Evolutionary conservation across 495 filamentous ascomycete species (phyloP).

Genomic region (Hypomontagnella submonticulosa): DNA sequence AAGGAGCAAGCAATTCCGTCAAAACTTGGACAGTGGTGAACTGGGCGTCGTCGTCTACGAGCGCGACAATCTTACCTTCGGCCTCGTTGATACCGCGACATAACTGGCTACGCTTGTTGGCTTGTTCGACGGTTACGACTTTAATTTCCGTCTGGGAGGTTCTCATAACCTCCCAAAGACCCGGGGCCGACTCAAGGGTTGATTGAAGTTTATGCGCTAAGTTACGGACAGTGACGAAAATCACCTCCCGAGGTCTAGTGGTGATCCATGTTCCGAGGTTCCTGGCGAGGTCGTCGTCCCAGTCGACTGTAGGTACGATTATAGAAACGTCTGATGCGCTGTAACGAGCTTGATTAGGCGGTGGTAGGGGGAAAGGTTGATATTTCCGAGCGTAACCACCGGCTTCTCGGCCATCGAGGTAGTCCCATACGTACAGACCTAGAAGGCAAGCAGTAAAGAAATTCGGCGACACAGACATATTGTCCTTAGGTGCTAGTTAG

Average conservation of each 20-base stretch:
- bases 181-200: neutral
- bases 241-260: constrained; percentile 19
- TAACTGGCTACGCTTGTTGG: constrained; percentile 37
- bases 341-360: neutral
- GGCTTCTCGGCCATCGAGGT: constrained; percentile 10
- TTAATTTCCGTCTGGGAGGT: neutral
- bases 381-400: constrained; percentile 1
- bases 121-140: constrained; percentile 10
- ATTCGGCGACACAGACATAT: neutral
- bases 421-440: constrained; percentile 35
- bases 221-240: constrained; percentile 24
- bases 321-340: constrained; percentile 11
- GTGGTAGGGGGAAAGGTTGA: constrained; percentile 20
- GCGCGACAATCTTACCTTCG: constrained; percentile 21
- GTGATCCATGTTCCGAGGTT: constrained; percentile 28
- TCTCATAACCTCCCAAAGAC: neutral
- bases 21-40: constrained; percentile 19
- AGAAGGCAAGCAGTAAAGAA: neutral
- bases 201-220: neutral
- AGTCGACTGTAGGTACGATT: constrained; percentile 32
- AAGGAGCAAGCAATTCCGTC: constrained; percentile 34
- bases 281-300: constrained; percentile 13
- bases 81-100: constrained; percentile 31
- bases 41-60: constrained; percentile 38
- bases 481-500: neutral